Evolutionary conservation across 257 asterid species (phyloP).

Genomic region (Schizonepeta tenuifolia): DNA sequence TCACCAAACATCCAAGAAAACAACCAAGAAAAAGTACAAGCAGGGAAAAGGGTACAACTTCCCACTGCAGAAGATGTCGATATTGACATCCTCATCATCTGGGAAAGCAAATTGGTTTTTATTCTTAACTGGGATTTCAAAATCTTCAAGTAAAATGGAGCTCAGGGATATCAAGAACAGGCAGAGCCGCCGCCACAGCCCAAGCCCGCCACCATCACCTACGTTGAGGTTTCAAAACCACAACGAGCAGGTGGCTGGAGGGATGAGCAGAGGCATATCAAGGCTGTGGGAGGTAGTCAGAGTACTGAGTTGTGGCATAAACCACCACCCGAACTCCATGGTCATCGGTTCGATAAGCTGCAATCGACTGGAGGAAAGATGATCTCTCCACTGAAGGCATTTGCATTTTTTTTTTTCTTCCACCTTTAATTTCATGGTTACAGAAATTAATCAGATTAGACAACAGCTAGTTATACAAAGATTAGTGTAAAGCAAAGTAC

Average conservation of each 20-base stretch:
- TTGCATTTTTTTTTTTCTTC: neutral
- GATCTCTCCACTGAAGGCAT: neutral
- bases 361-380: constrained; percentile 26
- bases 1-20: constrained; percentile 21
- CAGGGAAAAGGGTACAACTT: constrained; percentile 27
- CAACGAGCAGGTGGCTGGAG: constrained; percentile 20
- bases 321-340: constrained; percentile 34
- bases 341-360: constrained; percentile 34
- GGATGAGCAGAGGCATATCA: constrained; percentile 23
- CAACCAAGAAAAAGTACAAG: constrained; percentile 31
- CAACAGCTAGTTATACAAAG: neutral
- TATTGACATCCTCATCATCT: constrained; percentile 48
- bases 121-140: constrained; percentile 56
- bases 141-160: constrained; percentile 48
- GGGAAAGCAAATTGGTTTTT: constrained; percentile 57
- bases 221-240: neutral
- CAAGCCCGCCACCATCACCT: constrained; percentile 34
- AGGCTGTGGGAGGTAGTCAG: constrained; percentile 60
- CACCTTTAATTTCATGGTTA: neutral
- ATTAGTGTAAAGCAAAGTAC: constrained; percentile 2
- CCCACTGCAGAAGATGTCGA: constrained; percentile 42
- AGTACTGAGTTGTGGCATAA: constrained; percentile 61
- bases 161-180: constrained; percentile 62
- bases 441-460: constrained; percentile 10
- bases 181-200: constrained; percentile 56